phyloP scores from a whole-genome alignment of 2,329 filamentous ascomycete species.

The Blumeria graminis region DNA sequence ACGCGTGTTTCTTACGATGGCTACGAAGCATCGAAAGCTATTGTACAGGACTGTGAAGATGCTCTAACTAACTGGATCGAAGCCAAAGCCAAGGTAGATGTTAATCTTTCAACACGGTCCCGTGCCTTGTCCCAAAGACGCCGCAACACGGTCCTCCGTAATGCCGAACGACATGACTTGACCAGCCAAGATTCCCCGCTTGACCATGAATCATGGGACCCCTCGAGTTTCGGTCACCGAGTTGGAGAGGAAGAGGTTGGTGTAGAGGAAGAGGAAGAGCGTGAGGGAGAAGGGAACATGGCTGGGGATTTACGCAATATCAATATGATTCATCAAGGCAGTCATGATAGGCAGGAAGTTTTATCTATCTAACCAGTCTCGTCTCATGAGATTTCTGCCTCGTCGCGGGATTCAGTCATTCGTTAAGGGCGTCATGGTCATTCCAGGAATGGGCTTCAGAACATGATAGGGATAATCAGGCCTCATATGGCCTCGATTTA shows the following conservation, averaged over 20 bases:
- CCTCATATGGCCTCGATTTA: no score
- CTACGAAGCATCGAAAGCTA: conserved; percentile 94
- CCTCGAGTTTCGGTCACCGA: conserved; percentile 32
- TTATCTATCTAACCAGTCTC: no score
- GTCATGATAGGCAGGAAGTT: no score
- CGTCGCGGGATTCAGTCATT: no score
- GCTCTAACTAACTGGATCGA: conserved; percentile 91
- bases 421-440: no score
- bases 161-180: conserved; percentile 54
- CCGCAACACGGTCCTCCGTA: conserved; percentile 43
- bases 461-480: no score
- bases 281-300: conserved; percentile 10
- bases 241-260: conserved; percentile 32
- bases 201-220: conserved; percentile 61
- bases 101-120: conserved; percentile 68
- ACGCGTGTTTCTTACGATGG: conserved; percentile 90
- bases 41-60: conserved; percentile 98
- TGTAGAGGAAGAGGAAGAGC: conserved; percentile 35
- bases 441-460: no score
- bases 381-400: no score
- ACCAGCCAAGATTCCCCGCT: conserved; percentile 59
- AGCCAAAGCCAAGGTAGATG: conserved; percentile 66
- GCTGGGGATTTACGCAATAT: no score
- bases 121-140: conserved; percentile 73
- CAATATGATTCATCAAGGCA: no score